These are phyloP conservation scores for Metroxylon sagu DNA, from an alignment of 176 grass and related monocot species.

Conservation along the genomic window DNA sequence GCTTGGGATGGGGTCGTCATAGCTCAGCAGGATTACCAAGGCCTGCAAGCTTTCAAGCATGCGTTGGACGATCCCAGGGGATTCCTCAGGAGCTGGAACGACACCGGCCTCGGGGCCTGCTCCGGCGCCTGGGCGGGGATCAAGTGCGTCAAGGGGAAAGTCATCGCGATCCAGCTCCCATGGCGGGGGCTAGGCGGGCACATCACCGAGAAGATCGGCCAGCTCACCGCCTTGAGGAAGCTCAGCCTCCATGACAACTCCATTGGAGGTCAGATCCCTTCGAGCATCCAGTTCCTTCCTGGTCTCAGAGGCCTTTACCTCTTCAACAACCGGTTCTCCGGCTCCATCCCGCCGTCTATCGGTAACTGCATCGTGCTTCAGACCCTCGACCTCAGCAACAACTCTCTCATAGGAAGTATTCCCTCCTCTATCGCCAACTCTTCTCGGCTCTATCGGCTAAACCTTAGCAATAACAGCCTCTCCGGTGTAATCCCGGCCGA, in stretches of 20 bases:
- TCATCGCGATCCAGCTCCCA: constrained; percentile 53
- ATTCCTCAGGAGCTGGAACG: constrained; percentile 57
- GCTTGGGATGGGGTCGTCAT: constrained; percentile 49
- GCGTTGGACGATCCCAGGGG: constrained; percentile 40
- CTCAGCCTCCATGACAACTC: constrained; percentile 59
- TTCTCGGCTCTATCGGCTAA: constrained; percentile 52
- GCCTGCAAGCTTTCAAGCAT: constrained; percentile 58
- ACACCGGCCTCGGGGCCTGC: constrained; percentile 57
- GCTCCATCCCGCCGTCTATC: constrained; percentile 35
- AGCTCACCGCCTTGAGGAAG: constrained; percentile 38
- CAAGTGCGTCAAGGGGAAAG: constrained; percentile 56
- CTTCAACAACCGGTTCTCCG: constrained; percentile 75
- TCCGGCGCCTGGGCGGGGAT: constrained; percentile 52
- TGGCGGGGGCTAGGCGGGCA: constrained; percentile 45
- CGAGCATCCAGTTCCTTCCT: constrained; percentile 26
- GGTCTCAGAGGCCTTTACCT: constrained; percentile 55
- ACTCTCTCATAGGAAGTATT: constrained; percentile 34
- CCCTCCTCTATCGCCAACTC: constrained; percentile 44
- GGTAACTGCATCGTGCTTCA: constrained; percentile 36
- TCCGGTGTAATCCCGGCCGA: constrained; percentile 21
- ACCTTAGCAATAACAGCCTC: constrained; percentile 45
- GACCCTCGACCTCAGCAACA: constrained; percentile 45
- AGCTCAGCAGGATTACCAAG: constrained; percentile 45
- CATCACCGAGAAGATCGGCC: constrained; percentile 44
- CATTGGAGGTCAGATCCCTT: constrained; percentile 37